Conservation (phyloP, 2,329 filamentous ascomycete genomes). For the Diplodia corticola region DNA sequence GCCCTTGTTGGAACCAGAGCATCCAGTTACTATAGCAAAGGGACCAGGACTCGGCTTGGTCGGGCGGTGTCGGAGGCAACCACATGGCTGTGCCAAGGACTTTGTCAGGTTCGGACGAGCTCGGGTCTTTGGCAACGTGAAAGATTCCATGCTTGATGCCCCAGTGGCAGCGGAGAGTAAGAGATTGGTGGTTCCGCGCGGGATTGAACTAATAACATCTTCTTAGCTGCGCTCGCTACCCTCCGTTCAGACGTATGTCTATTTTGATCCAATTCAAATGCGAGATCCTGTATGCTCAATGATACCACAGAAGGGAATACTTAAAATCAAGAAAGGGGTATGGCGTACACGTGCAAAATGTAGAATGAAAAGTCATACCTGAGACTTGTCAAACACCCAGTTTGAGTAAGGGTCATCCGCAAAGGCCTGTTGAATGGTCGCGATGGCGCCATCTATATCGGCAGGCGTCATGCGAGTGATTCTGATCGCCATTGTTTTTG, state of each 20-base stretch:
- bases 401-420: constrained; percentile 65
- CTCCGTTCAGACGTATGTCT: neutral
- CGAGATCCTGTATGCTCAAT: no score
- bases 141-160: constrained; percentile 70
- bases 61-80: constrained; percentile 58
- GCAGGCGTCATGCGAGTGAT: constrained; percentile 57
- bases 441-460: constrained; percentile 65
- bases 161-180: constrained; percentile 67
- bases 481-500: constrained; percentile 48
- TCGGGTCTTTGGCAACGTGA: constrained; percentile 65
- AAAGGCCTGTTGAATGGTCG: constrained; percentile 67
- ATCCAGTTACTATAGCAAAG: constrained; percentile 65
- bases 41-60: constrained; percentile 57
- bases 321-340: no score
- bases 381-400: constrained; percentile 63
- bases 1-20: constrained; percentile 65
- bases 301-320: no score
- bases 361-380: constrained; percentile 46
- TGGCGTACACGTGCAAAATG: no score
- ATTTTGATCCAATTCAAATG: no score
- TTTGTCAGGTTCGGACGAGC: constrained; percentile 40
- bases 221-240: neutral
- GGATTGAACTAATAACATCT: constrained; percentile 55
- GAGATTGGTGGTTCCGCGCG: constrained; percentile 61
- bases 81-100: constrained; percentile 73